Evolutionary conservation across 2,329 filamentous ascomycete genomes (phyloP).

Genomic region (Ophiosphaerella korrae): DNA sequence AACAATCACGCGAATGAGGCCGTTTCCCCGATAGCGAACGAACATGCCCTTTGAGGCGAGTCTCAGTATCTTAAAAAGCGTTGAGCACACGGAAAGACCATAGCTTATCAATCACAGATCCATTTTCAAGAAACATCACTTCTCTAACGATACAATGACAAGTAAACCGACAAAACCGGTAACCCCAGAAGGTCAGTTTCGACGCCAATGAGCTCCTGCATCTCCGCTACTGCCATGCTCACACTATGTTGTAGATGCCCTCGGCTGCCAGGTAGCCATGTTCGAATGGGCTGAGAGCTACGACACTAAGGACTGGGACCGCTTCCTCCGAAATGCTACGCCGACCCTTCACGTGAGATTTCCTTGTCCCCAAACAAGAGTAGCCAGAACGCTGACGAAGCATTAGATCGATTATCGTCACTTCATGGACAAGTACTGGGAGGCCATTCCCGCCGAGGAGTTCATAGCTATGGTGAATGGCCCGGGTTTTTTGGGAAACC

Average conservation of each 20-base stretch:
- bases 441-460: slow-evolving; percentile 14
- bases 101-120: too few relatives aligned
- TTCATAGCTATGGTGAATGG: slow-evolving; percentile 10
- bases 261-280: slow-evolving; percentile 3
- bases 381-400: not conserved
- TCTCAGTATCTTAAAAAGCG: too few relatives aligned
- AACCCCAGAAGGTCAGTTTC: too few relatives aligned
- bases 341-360: slow-evolving; percentile 3
- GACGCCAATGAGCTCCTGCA: too few relatives aligned
- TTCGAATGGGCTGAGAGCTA: slow-evolving; percentile 16
- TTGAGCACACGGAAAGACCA: too few relatives aligned
- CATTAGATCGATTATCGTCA: slow-evolving; percentile 9
- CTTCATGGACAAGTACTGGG: slow-evolving; percentile 8
- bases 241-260: not conserved
- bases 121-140: too few relatives aligned
- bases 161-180: too few relatives aligned
- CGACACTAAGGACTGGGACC: slow-evolving; percentile 14
- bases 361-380: not conserved
- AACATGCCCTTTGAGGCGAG: too few relatives aligned
- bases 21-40: too few relatives aligned
- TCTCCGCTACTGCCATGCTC: too few relatives aligned
- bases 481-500: slow-evolving; percentile 13
- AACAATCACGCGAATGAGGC: too few relatives aligned
- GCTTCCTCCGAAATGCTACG: slow-evolving; percentile 5
- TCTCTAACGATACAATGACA: too few relatives aligned